These are phyloP conservation scores for Handroanthus guayacan DNA, from an alignment of 257 asterid genomes.

Conservation along the genomic window DNA sequence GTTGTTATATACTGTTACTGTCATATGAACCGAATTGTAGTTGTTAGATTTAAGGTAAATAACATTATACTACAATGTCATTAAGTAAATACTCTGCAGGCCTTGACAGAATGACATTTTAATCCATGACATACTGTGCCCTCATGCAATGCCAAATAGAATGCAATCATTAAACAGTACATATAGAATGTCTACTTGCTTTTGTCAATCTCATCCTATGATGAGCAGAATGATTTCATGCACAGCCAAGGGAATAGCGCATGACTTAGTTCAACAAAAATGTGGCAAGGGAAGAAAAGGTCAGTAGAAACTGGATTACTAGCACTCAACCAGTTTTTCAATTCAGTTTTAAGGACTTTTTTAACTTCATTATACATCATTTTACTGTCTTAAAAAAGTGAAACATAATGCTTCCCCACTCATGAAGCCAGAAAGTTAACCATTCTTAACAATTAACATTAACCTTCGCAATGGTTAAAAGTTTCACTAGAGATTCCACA, in stretches of 20 bases:
- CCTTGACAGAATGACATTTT: too few relatives aligned
- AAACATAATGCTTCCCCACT: slow-evolving; percentile 6
- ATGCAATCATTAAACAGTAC: not conserved
- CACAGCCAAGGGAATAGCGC: slow-evolving; percentile 15
- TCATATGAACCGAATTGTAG: slow-evolving; percentile 21
- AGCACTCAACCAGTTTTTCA: slow-evolving; percentile 6
- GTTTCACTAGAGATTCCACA: slow-evolving; percentile 18
- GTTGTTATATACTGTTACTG: too few relatives aligned
- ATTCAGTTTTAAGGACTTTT: not conserved
- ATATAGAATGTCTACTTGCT: not conserved
- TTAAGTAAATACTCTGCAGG: not conserved
- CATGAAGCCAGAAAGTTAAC: slow-evolving; percentile 17
- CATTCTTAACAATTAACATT: slow-evolving; percentile 2
- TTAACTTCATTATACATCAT: slow-evolving; percentile 15
- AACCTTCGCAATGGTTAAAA: slow-evolving; percentile 19
- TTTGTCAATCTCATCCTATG: slow-evolving; percentile 3
- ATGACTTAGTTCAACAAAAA: slow-evolving; percentile 21
- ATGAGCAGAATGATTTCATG: not conserved
- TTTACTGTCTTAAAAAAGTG: not conserved
- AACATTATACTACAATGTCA: slow-evolving; percentile 17
- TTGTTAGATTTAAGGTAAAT: slow-evolving; percentile 8
- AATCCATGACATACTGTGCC: not conserved
- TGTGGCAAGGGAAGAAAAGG: not conserved
- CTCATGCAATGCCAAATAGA: slow-evolving; percentile 5
- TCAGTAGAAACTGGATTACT: slow-evolving; percentile 6